These are phyloP conservation scores for Myxozyma sirexii DNA, from an alignment of 805 yeast species.

Conservation along the genomic window DNA sequence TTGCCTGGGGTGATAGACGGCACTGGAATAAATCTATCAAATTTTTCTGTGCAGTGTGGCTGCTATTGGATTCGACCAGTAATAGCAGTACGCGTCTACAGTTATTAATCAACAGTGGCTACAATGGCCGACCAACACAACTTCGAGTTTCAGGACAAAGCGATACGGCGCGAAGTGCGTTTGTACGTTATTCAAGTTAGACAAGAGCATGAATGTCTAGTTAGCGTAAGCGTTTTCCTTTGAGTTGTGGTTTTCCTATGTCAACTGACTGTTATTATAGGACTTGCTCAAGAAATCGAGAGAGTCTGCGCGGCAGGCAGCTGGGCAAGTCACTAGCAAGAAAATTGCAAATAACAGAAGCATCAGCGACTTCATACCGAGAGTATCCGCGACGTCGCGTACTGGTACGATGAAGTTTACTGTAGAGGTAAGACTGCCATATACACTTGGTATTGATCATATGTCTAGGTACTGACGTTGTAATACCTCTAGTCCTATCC, in stretches of 20 bases:
- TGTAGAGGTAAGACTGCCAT: conserved; percentile 9
- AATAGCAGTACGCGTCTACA: neutral
- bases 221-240: neutral
- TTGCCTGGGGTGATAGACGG: too few species aligned
- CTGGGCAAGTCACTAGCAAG: neutral
- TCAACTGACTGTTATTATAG: neutral
- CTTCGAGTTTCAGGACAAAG: conserved; percentile 21
- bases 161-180: conserved; percentile 20
- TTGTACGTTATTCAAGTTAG: conserved; percentile 10
- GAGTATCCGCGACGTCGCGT: neutral
- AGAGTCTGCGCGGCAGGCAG: neutral
- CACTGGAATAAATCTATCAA: too few species aligned
- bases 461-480: too few species aligned
- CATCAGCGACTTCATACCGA: neutral
- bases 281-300: conserved; percentile 4
- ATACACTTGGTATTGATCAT: too few species aligned
- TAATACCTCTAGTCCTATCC: conserved; percentile 12
- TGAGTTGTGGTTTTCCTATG: neutral
- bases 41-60: too few species aligned
- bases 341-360: neutral
- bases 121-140: conserved; percentile 14
- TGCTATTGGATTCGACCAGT: too few species aligned
- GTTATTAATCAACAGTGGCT: neutral
- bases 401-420: conserved; percentile 9
- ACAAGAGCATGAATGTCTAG: conserved; percentile 20